Base-by-base conservation (phyloP, 768 basidiomycete species). In the Psilocybe cubensis region DNA sequence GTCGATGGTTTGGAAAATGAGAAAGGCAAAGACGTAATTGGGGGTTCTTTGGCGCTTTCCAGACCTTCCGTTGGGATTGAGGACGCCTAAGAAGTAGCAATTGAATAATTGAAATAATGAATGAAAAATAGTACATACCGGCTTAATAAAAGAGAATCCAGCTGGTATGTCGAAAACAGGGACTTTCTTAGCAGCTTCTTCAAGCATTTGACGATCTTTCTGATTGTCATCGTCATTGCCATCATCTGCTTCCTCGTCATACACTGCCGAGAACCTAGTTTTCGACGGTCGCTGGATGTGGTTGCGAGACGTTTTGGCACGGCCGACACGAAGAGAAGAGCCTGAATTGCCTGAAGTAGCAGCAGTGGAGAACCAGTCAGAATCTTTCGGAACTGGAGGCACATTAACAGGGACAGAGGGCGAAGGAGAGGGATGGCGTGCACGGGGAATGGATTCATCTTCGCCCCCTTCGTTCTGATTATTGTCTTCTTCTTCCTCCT, bases 261-360 rank as follows among this genome's bases (percentile, higher is more conserved):
- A 89, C 7, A 78, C 79, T 5, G 90, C 90, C 3, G 90, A 91
- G 64, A 87, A 92, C 61, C 82, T 83, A 28, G 79, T 77, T 58
- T 75, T 81, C 17, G 75, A 71, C 12, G 76, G 77, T 11, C 86
- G 82, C n/a, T 77, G 76, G 38, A 88, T 76, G 63, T 89, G 87
- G 58, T 79, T 82, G 38, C 88, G 82, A 11, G 78, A 74, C 3
- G 66, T 76, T 70, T 83, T 85, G 20, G 76, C 76, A 40, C 88
- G 82, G 17, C 89, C 88, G 23, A 90, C 86, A 50, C 89, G 83
- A 52, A 89, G 73, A 17, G 86, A 87, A 24, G 87, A 88, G 21
- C 74, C 72, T 23, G 69, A 58, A 14, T 61, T 48, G 21, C 73
- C 63, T 21, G 68, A 65, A 60, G 72, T 56, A 9, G 68, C 58